A percentile compares a stretch with the other conserved stretches of the same genome.
Conservation (phyloP, 768 basidiomycete genomes). For the Ramaria sp. region DNA sequence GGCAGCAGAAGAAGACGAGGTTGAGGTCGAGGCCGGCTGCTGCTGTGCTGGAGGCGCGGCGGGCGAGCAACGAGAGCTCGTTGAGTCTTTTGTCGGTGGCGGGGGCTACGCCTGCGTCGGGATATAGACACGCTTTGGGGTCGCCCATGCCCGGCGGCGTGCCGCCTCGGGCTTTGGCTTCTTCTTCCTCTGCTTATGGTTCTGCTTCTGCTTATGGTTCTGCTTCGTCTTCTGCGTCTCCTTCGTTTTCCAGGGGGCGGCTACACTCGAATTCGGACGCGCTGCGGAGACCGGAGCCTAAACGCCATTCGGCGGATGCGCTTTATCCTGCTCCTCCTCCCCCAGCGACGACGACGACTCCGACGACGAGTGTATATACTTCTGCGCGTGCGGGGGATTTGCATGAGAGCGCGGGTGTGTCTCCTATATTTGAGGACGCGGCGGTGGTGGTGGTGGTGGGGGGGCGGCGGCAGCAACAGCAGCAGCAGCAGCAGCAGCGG, state of each 20-base stretch:
- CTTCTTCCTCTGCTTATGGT: too few species aligned
- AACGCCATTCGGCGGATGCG: neutral
- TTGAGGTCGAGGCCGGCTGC: conserved; percentile 23
- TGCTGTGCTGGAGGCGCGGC: conserved; percentile 22
- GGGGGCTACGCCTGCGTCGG: neutral
- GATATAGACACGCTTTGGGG: conserved; percentile 13
- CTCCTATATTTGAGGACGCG: conserved; percentile 4
- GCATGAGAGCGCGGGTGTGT: neutral
- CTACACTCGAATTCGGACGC: neutral
- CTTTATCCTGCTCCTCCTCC: too few species aligned
- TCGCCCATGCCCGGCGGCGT: conserved; percentile 13
- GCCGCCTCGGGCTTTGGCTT: too few species aligned
- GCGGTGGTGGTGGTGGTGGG: too few species aligned
- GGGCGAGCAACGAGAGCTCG: conserved; percentile 22
- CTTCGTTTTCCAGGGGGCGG: conserved; percentile 2
- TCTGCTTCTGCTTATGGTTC: too few species aligned
- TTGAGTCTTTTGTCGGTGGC: conserved; percentile 19
- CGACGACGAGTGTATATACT: neutral
- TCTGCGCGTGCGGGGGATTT: neutral
- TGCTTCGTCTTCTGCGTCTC: conserved; percentile 15
- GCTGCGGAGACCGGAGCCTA: neutral
- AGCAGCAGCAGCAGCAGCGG: too few species aligned
- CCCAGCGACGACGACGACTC: too few species aligned
- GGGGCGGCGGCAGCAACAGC: too few species aligned
- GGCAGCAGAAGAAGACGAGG: conserved; percentile 22